Evolutionary conservation across 495 filamentous ascomycete species (phyloP).

Genomic region (Rostrohypoxylon terebratum): DNA sequence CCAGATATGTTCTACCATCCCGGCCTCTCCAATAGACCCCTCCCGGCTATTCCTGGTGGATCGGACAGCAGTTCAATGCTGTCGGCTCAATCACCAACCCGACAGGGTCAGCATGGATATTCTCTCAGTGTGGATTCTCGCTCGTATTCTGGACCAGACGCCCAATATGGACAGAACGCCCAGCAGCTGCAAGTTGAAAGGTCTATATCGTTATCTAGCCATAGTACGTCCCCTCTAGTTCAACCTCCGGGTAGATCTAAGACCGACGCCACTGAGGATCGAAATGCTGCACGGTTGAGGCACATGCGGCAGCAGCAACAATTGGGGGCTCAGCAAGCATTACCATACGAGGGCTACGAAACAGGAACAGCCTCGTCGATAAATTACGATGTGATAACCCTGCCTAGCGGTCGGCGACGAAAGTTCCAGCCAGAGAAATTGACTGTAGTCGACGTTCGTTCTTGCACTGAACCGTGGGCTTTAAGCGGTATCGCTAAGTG

Average conservation of each 20-base stretch:
- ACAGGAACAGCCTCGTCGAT: conserved; percentile 64
- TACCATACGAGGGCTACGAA: conserved; percentile 62
- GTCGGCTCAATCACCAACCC: conserved; percentile 52
- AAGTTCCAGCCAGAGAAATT: conserved; percentile 91
- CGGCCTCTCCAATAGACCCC: conserved; percentile 74
- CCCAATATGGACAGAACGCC: conserved; percentile 52
- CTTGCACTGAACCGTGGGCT: conserved; percentile 92
- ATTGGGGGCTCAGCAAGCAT: conserved; percentile 57
- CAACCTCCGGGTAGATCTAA: conserved; percentile 88
- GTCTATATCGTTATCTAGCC: conserved; percentile 84
- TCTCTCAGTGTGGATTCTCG: conserved; percentile 57
- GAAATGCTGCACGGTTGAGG: conserved; percentile 66
- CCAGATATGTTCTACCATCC: conserved; percentile 96
- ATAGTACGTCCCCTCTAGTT: conserved; percentile 82
- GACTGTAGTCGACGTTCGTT: conserved; percentile 83
- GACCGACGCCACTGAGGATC: conserved; percentile 85
- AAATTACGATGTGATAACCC: conserved; percentile 74
- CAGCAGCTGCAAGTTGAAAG: conserved; percentile 74
- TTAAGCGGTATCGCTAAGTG: conserved; percentile 87
- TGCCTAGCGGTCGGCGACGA: conserved; percentile 75
- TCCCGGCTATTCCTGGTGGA: conserved; percentile 80
- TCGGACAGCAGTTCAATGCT: conserved; percentile 57
- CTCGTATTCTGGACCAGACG: conserved; percentile 50
- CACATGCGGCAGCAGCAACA: conserved; percentile 68
- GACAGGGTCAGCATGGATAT: conserved; percentile 54